Conservation (phyloP, 257 asterid genomes). For the Buddleja alternifolia region DNA sequence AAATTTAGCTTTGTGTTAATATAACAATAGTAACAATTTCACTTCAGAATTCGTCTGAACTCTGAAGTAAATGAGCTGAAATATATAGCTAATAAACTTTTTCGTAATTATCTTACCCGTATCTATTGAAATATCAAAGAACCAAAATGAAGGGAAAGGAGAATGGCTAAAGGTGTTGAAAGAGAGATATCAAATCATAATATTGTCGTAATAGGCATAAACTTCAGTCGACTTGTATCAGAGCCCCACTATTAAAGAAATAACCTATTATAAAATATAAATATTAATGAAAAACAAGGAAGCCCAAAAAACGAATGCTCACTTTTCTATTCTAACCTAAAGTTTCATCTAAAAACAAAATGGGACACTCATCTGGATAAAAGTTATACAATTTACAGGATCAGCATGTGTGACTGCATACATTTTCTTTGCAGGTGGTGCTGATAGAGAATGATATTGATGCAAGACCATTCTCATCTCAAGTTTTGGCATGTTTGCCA, state of each 20-base stretch:
- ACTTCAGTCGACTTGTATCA: conserved; percentile 1
- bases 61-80: too few relatives aligned
- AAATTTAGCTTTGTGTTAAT: too few relatives aligned
- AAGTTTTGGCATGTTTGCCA: conserved; percentile 97
- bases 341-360: conserved; percentile 13
- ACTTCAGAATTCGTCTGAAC: too few relatives aligned
- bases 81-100: too few relatives aligned
- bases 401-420: conserved; percentile 22
- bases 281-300: background rate
- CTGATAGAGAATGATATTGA: conserved; percentile 92
- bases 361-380: conserved; percentile 20
- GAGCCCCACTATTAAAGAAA: background rate
- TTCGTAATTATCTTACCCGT: too few relatives aligned
- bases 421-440: conserved; percentile 67
- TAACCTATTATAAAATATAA: background rate
- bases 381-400: conserved; percentile 18
- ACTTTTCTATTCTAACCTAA: conserved; percentile 18
- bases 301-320: background rate
- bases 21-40: too few relatives aligned
- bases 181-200: background rate
- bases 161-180: background rate
- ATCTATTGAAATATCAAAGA: background rate
- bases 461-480: conserved; percentile 93
- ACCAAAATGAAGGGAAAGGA: background rate
- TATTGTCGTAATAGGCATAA: background rate